Evolutionary conservation across 2,329 filamentous ascomycete species (phyloP).

Genomic region (Aspergillus proliferans): DNA sequence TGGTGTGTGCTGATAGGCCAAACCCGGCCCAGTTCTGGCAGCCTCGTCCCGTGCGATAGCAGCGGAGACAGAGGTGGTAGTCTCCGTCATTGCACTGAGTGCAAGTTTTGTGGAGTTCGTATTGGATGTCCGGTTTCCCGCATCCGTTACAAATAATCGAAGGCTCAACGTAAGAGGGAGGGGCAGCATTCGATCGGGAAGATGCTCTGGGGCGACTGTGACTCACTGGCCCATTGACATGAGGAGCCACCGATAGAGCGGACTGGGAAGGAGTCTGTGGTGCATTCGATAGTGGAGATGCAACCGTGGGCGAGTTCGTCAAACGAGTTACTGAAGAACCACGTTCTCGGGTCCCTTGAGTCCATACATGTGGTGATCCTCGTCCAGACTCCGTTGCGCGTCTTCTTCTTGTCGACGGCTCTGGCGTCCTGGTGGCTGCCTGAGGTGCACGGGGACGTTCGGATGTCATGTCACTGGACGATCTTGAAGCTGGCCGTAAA

Average conservation of each 20-base stretch:
- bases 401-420: slow-evolving; percentile 21
- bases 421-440: slow-evolving; percentile 15
- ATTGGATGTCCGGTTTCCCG: slow-evolving; percentile 66
- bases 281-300: slow-evolving; percentile 11
- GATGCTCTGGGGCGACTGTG: slow-evolving; percentile 24
- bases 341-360: slow-evolving; percentile 17
- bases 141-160: slow-evolving; percentile 69
- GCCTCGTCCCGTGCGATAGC: slow-evolving; percentile 70
- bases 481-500: slow-evolving; percentile 26
- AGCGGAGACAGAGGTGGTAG: slow-evolving; percentile 74
- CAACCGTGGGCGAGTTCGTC: slow-evolving; percentile 17
- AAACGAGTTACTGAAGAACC: slow-evolving; percentile 15
- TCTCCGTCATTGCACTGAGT: slow-evolving; percentile 60
- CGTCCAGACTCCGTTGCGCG: slow-evolving; percentile 30
- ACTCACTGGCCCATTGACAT: slow-evolving; percentile 7
- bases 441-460: slow-evolving; percentile 25
- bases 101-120: slow-evolving; percentile 82
- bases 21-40: slow-evolving; percentile 89
- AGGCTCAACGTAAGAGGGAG: slow-evolving; percentile 58
- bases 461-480: slow-evolving; percentile 31
- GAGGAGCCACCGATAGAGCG: background rate
- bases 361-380: slow-evolving; percentile 19
- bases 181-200: slow-evolving; percentile 24
- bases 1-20: slow-evolving; percentile 62
- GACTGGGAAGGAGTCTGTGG: too few relatives aligned